Base-by-base conservation (phyloP, 2,329 filamentous ascomycete genomes). In the Trichoderma hamatum region DNA sequence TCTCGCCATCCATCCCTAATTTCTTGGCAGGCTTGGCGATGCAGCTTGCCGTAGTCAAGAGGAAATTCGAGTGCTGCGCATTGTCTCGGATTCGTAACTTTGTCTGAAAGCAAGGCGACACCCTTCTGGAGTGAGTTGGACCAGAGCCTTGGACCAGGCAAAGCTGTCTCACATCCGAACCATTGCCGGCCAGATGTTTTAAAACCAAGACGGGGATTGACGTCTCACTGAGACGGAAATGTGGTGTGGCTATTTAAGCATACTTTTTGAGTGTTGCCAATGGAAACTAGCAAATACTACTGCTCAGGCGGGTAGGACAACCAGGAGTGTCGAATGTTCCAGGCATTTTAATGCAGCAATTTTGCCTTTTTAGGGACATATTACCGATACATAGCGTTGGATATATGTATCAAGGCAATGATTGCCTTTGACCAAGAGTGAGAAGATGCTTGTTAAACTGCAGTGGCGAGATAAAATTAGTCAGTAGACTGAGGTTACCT, bases 11-110 rank as follows among this genome's bases (percentile, higher is more conserved):
- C 10, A 60, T 60, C 62, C 68, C 68, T 70, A 39, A 32, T 70
- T 62, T 51, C 64, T 68, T 68, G 68, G 68, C 68, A 34, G 43
- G 28, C 62, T 58, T 67, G 55, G 39, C 68, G 39, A 51, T 30
- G n/a, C 54, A 51, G 30, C 30, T 36, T 28, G 60, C 59, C 16
- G 36, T 21, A 21, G 26, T 24, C 21, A 43, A 46, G 21, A 39
- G 7, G 32, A 26, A 32, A 10, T 19, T 67, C 19, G 28, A 30
- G 16, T 39, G 10, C 52, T 28, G 63, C 5, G 16, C 24, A 19
- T 14, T 70, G 68, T 56, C 56, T 70, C 34, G 28, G n/a, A 63
- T 43, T 68, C 55, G 56, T 58, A 30, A 56, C 26, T 55, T 21
- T 43, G n/a, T 16, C 21, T 16, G 26, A 54, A 21, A 43, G 28